These are phyloP conservation scores for Tetrahymena borealis DNA, from an alignment of 73 alveolate genomes.

Conservation along the genomic window DNA sequence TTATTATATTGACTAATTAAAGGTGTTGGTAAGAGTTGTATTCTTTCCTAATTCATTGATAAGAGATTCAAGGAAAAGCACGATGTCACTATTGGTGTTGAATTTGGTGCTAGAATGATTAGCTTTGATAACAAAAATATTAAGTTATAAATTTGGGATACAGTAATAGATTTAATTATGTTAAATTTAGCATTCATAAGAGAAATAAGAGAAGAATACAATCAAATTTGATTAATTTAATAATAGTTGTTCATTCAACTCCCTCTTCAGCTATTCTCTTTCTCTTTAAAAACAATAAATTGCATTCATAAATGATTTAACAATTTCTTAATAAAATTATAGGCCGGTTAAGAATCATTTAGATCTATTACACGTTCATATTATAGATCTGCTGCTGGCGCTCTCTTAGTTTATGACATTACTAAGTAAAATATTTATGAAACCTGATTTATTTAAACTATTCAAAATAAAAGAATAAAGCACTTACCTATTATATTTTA, in stretches of 20 bases:
- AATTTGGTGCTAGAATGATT: slow-evolving; percentile 88
- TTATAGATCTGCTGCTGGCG: slow-evolving; percentile 90
- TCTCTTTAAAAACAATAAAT: not conserved
- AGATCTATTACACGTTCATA: slow-evolving; percentile 76
- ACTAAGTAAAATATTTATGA: slow-evolving; percentile 37
- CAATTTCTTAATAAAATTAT: not conserved
- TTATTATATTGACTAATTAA: not conserved
- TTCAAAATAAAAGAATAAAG: too few relatives aligned
- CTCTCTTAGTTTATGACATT: slow-evolving; percentile 79
- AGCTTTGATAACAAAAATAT: slow-evolving; percentile 60
- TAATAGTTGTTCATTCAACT: too few relatives aligned
- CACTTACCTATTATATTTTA: not conserved
- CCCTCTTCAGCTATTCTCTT: too few relatives aligned
- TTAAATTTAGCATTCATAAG: not conserved
- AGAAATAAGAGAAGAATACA: not conserved
- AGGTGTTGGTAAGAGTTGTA: slow-evolving; percentile 91
- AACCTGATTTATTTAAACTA: not conserved
- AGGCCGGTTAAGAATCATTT: slow-evolving; percentile 82
- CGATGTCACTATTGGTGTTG: slow-evolving; percentile 93
- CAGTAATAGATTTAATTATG: slow-evolving; percentile 52
- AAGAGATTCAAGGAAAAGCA: slow-evolving; percentile 80
- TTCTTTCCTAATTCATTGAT: slow-evolving; percentile 76
- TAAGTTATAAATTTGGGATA: slow-evolving; percentile 92
- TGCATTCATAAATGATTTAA: slow-evolving; percentile 25
- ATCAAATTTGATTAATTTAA: too few relatives aligned